Percentiles rank a stretch among this genome's conserved stretches.
These are phyloP conservation scores for Trichoderma reesei DNA, from an alignment of 495 filamentous ascomycete genomes.

Conservation along the genomic window DNA sequence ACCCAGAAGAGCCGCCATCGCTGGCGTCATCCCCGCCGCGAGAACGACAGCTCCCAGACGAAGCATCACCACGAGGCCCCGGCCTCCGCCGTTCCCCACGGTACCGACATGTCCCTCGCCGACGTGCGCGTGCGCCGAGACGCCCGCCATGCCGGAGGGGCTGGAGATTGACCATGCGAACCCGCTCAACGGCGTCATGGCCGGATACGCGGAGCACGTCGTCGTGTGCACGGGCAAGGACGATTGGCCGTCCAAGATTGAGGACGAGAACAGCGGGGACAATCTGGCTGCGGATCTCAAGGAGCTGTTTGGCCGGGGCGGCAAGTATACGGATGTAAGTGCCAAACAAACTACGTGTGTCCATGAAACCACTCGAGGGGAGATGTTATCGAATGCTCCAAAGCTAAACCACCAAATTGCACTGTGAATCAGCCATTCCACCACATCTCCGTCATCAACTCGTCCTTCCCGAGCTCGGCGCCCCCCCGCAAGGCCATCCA, in stretches of 20 bases:
- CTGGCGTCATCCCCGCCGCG: neutral
- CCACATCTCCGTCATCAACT: slow-evolving; percentile 63
- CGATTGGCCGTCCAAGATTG: slow-evolving; percentile 73
- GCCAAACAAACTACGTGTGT: neutral
- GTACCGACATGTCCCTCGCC: slow-evolving; percentile 59
- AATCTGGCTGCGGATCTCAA: slow-evolving; percentile 65
- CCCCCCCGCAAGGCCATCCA: slow-evolving; percentile 30
- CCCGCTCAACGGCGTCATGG: slow-evolving; percentile 62
- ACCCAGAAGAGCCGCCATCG: neutral
- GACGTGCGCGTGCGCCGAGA: slow-evolving; percentile 59
- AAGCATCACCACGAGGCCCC: neutral
- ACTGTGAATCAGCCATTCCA: slow-evolving; percentile 55
- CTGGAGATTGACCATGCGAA: slow-evolving; percentile 68
- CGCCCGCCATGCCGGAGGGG: slow-evolving; percentile 51
- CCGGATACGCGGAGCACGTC: slow-evolving; percentile 71
- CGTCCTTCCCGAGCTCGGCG: slow-evolving; percentile 49
- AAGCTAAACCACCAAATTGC: slow-evolving; percentile 13
- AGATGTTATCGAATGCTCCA: slow-evolving; percentile 1
- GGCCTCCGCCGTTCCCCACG: slow-evolving; percentile 32
- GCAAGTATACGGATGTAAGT: slow-evolving; percentile 62
- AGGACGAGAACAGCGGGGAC: slow-evolving; percentile 41
- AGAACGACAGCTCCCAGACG: neutral
- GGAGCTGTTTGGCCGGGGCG: slow-evolving; percentile 52
- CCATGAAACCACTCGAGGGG: no score
- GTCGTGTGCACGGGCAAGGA: slow-evolving; percentile 67